Evolutionary conservation across 768 basidiomycete genomes (phyloP).

Genomic region (Mycena olivaceomarginata): DNA sequence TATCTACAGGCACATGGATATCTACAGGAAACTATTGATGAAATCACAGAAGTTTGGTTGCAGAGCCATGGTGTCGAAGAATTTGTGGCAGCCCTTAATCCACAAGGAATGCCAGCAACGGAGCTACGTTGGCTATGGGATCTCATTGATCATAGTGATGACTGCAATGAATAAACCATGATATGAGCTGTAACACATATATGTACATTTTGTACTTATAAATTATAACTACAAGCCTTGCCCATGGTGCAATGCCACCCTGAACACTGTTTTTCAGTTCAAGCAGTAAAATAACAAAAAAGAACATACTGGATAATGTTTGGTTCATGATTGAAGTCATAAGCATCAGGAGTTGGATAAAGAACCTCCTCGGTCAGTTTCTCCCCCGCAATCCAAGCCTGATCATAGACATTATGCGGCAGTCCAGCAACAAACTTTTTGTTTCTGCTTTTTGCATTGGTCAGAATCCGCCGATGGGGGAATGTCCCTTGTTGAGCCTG

Average conservation of each 20-base stretch:
- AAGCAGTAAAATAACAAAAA: background rate
- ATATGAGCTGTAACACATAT: background rate
- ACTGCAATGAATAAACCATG: background rate
- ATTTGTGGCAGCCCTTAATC: background rate
- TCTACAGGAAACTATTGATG: background rate
- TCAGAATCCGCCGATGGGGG: conserved; percentile 18
- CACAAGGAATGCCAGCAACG: conserved; percentile 17
- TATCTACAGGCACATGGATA: conserved; percentile 29
- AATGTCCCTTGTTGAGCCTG: conserved; percentile 29
- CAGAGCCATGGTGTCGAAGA: background rate
- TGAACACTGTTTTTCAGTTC: background rate
- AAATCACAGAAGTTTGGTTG: background rate
- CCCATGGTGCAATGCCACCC: conserved; percentile 8
- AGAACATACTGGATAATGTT: conserved; percentile 35
- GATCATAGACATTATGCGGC: conserved; percentile 43
- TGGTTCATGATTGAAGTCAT: conserved; percentile 44
- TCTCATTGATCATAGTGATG: conserved; percentile 21
- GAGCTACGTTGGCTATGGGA: conserved; percentile 26
- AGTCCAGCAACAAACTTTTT: conserved; percentile 39
- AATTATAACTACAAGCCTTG: background rate
- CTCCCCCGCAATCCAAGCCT: conserved; percentile 35
- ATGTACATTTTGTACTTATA: background rate
- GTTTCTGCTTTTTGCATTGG: conserved; percentile 15
- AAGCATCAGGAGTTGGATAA: conserved; percentile 11
- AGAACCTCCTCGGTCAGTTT: conserved; percentile 3